A percentile compares a stretch with the other conserved stretches of the same genome.
These are phyloP conservation scores for Malus sylvestris DNA, from an alignment of 306 rosid genomes.

Conservation along the genomic window DNA sequence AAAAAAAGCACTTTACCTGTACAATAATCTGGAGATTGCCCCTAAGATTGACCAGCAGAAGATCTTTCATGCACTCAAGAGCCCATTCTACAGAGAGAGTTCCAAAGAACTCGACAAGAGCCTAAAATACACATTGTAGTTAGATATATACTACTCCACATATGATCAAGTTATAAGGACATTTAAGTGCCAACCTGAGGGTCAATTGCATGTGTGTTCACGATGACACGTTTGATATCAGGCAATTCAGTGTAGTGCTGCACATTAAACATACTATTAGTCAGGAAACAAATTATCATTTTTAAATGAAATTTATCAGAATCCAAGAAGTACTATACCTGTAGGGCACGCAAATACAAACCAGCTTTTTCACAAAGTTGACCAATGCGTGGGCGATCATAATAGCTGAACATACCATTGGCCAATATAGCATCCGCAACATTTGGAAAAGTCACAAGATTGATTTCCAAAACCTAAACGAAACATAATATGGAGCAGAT, in stretches of 20 bases:
- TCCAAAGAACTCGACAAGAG: conserved; percentile 95
- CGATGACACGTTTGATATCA: conserved; percentile 92
- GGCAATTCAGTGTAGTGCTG: conserved; percentile 97
- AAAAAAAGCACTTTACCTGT: conserved; percentile 43
- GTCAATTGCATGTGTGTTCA: conserved; percentile 97
- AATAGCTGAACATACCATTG: conserved; percentile 97
- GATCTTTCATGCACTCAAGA: conserved; percentile 98
- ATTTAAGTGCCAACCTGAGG: conserved; percentile 62
- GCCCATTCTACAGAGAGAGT: conserved; percentile 95
- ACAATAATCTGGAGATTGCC: conserved; percentile 98
- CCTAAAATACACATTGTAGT: conserved; percentile 39
- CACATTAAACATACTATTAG: conserved; percentile 23
- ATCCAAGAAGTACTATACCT: conserved; percentile 43
- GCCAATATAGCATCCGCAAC: conserved; percentile 99
- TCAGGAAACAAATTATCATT: conserved; percentile 5
- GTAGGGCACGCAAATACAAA: conserved; percentile 85
- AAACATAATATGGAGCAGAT: conserved; percentile 10
- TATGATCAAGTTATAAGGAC: conserved; percentile 10
- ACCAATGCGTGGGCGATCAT: conserved; percentile 91
- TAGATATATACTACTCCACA: conserved; percentile 10
- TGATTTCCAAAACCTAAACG: conserved; percentile 82
- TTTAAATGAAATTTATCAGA: neutral
- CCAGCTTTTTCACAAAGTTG: conserved; percentile 99
- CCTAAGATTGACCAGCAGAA: conserved; percentile 88
- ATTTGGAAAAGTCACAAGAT: conserved; percentile 91